Conservation (phyloP, 331 rosid species). For the Malus hybrid region DNA sequence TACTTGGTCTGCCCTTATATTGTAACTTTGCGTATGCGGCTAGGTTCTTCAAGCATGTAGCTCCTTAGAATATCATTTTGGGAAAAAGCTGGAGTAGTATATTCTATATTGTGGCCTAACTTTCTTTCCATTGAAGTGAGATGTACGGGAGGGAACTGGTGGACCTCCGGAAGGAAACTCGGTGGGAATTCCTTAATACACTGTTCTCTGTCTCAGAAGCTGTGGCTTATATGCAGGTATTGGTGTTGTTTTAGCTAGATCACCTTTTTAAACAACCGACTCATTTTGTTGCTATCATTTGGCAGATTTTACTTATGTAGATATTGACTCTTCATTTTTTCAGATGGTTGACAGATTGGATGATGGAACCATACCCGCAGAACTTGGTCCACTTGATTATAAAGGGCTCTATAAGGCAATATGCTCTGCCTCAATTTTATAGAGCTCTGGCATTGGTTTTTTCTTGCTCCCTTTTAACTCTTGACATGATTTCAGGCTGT, state of each 20-base stretch:
- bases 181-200: slow-evolving; percentile 94
- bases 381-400: slow-evolving; percentile 77
- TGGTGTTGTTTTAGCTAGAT: background rate
- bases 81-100: slow-evolving; percentile 27
- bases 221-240: slow-evolving; percentile 98
- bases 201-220: slow-evolving; percentile 96
- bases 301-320: background rate
- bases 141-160: slow-evolving; percentile 94
- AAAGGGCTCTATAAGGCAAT: slow-evolving; percentile 87
- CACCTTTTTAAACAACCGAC: background rate
- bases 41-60: background rate
- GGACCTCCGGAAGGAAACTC: slow-evolving; percentile 82
- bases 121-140: slow-evolving; percentile 74
- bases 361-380: slow-evolving; percentile 59
- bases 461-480: slow-evolving; percentile 26
- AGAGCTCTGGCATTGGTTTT: slow-evolving; percentile 9
- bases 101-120: slow-evolving; percentile 39
- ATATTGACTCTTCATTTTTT: slow-evolving; percentile 14
- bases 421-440: slow-evolving; percentile 2
- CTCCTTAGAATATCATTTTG: background rate
- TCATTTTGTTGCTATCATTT: background rate
- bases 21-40: background rate
- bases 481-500: slow-evolving; percentile 69
- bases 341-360: slow-evolving; percentile 99
- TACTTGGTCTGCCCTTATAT: background rate